Evolutionary conservation across 805 yeast genomes (phyloP), one percentile per base, ranked within the genome.

Genomic region (Komagataella populi): DNA sequence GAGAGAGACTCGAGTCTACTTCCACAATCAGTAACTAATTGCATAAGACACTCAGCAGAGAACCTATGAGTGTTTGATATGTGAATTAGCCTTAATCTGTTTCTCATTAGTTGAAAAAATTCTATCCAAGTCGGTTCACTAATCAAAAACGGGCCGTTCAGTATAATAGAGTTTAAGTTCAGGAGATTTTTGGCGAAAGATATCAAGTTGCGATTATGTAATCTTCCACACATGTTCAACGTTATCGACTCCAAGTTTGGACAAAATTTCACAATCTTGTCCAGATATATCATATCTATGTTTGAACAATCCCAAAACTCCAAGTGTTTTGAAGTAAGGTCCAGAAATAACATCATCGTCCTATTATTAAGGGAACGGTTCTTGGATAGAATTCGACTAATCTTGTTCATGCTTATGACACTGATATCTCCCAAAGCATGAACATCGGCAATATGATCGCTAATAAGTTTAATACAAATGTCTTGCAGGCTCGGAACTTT

Each of bases 271-370:
- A 90, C 89, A 44, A 93, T 78, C 55, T 80, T 73, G 57, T 77
- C 76, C 54, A 83, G 74, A 0, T 93, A 77, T 54, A 77, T 83
- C 45, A 75, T 73, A 22, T 80, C 77, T 16, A 93, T 72, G 49
- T 80, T 81, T 0, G 96, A 88, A 63, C 99, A 93, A 66, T 93
- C 99, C 89, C 96, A 87, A 55, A 93, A 80, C 55, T 85, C 85
- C 24, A 93, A 66, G 3, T 67, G 63, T 51, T 66, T 75, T 49
- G 80, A 62, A 14, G 74, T 71, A 0, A 87, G 75, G 48, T 80
- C 79, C 50, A 93, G 67, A 60, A 93, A 91, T 48, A 93, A 70
- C 48, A 81, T 69, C 62, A 90, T 64, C 0, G 97, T 89, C 16
- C 75, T 69, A 55, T 84, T 81, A 59, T 83, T 78, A 48, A 93